Percentiles rank a stretch among this genome's conserved stretches.
Conservation (phyloP, 1,284 basidiomycete species). For the Cryptococcus depauperatus region DNA sequence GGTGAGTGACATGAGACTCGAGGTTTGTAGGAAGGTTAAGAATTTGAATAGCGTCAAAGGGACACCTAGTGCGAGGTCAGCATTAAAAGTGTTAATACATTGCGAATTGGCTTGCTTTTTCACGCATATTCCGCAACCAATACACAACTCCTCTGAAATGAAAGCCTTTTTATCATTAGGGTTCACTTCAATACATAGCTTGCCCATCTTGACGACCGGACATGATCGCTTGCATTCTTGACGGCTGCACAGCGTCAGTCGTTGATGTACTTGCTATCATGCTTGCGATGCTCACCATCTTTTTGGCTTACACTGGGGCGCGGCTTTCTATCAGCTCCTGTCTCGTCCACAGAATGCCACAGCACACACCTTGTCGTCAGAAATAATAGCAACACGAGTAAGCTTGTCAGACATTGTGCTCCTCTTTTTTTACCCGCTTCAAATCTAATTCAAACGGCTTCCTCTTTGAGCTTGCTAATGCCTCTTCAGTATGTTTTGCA, state of each 20-base stretch:
- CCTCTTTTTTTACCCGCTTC: neutral
- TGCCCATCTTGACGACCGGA: slow-evolving; percentile 97
- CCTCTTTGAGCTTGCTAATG: no score
- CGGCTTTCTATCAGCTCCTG: no score
- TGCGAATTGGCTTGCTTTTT: slow-evolving; percentile 66
- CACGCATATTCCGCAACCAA: slow-evolving; percentile 96
- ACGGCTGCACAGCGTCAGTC: slow-evolving; percentile 20
- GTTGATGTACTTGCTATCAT: neutral
- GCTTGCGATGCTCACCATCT: slow-evolving; percentile 40
- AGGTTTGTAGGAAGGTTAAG: slow-evolving; percentile 96
- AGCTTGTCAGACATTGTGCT: slow-evolving; percentile 65
- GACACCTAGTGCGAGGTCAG: slow-evolving; percentile 58
- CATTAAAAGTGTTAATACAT: neutral
- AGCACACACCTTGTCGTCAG: slow-evolving; percentile 57
- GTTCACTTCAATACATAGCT: slow-evolving; percentile 95
- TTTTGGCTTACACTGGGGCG: slow-evolving; percentile 80
- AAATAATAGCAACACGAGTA: slow-evolving; percentile 90
- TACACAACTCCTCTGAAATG: slow-evolving; percentile 93
- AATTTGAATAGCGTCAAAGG: slow-evolving; percentile 93
- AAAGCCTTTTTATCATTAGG: slow-evolving; percentile 89
- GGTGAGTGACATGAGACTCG: slow-evolving; percentile 86
- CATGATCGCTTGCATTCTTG: slow-evolving; percentile 61
- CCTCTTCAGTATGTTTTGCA: no score
- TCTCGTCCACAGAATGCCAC: neutral
- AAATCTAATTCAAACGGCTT: no score